Evolutionary conservation across 148 eudicot genomes (phyloP), one percentile per base, ranked within the genome.

Genomic region (Cornus kousa): DNA sequence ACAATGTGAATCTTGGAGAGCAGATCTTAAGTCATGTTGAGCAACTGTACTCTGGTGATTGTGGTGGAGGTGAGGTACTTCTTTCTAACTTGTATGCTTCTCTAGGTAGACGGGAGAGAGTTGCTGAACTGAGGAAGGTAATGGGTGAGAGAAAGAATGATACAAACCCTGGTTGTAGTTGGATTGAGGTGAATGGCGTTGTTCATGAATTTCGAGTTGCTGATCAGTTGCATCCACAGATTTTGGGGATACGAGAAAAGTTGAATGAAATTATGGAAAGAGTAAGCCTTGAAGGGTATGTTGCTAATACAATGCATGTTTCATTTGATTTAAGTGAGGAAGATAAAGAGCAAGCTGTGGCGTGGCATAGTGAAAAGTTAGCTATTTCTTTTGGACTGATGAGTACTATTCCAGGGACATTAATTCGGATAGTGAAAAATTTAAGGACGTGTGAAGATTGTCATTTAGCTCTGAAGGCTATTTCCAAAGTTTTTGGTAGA

Each of bases 401-500:
- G 77, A 85, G 76, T 37, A 85, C 83, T 10, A 71, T 24, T 1
- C 85, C 88, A 4, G 85, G 85, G 65, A 78, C 77, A 19, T 64
- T 74, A 19, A 87, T 87, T 70, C 85, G 87, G 73, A 79, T 87
- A 77, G 84, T 85, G 33, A 89, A 89, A 77, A 89, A 89, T 68
- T 81, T 89, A 43, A 87, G 89, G 76, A 85, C 88, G 37, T 87
- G 92, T 79, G 86, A 87, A 73, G 92, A 89, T 59, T 85, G 92
- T 14, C 92, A 87, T 71, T 43, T 74, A 62, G 85, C 87, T 66
- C 75, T 87, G 22, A 87, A 87, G 82, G 87, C 83, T 46, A 82
- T 87, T 28, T 89, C 88, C 73, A 86, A 65, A 68, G 82, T 81
- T 77, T 89, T 70, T 70, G 83, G 80, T 57, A 80, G 84, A 74